phyloP scores from a whole-genome alignment of 2,329 filamentous ascomycete species.

The Fusarium bactridioides region DNA sequence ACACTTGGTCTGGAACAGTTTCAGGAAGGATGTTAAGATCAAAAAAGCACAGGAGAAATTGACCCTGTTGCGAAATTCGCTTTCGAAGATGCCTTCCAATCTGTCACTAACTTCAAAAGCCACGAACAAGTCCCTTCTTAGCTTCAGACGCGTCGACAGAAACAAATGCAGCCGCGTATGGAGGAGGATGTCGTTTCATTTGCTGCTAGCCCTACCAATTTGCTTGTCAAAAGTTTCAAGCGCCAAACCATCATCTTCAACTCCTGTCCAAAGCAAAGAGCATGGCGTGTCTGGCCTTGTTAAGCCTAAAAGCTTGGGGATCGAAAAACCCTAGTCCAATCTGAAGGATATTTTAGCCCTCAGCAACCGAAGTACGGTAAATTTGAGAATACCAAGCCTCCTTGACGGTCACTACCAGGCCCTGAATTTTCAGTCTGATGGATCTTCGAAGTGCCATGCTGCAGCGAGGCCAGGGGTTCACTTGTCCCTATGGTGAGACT shows the following conservation, averaged over 20 bases:
- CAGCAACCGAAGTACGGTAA: conserved; percentile 56
- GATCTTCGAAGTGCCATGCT: background rate
- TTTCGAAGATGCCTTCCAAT: conserved; percentile 63
- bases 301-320: conserved; percentile 46
- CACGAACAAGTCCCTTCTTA: conserved; percentile 32
- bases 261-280: background rate
- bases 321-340: conserved; percentile 45
- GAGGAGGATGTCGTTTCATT: conserved; percentile 71
- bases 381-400: conserved; percentile 55
- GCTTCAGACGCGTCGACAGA: conserved; percentile 61
- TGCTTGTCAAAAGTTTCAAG: conserved; percentile 67
- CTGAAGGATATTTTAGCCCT: conserved; percentile 46
- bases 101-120: conserved; percentile 53
- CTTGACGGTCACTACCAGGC: conserved; percentile 57
- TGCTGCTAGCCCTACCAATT: conserved; percentile 73
- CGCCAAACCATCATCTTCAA: conserved; percentile 68
- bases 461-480: background rate
- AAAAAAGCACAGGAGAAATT: conserved; percentile 41
- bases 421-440: conserved; percentile 53
- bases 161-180: conserved; percentile 57
- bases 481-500: conserved; percentile 3
- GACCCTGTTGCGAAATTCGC: conserved; percentile 43
- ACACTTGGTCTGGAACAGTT: conserved; percentile 56
- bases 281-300: background rate
- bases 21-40: conserved; percentile 54